A percentile compares a stretch with the other conserved stretches of the same genome.
Evolutionary conservation across 1,284 basidiomycete species (phyloP).

Genomic region (Ceratobasidium sp.): DNA sequence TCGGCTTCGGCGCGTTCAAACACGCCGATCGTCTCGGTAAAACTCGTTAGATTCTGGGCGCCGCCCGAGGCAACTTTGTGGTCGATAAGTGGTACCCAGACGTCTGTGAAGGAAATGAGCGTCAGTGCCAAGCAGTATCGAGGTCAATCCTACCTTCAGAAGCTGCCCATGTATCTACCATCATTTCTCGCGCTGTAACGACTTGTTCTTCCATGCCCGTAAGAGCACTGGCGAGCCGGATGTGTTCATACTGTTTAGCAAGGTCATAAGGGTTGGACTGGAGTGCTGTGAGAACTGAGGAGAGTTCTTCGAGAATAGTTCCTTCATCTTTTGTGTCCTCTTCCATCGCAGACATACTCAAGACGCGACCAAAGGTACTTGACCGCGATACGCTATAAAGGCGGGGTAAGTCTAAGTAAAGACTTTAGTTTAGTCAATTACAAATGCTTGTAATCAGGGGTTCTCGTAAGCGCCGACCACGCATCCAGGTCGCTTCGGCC

Average conservation of each 20-base stretch:
- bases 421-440: conserved; percentile 23
- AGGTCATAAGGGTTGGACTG: conserved; percentile 72
- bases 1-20: conserved; percentile 81
- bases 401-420: neutral
- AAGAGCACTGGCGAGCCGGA: conserved; percentile 67
- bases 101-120: conserved; percentile 43
- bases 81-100: conserved; percentile 51
- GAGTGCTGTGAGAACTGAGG: conserved; percentile 68
- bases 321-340: conserved; percentile 43
- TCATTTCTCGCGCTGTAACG: conserved; percentile 74
- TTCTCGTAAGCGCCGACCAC: conserved; percentile 31
- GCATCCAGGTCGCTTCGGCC: conserved; percentile 8
- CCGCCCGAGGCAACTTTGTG: conserved; percentile 55
- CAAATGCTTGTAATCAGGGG: conserved; percentile 34
- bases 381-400: too few relatives aligned
- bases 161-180: conserved; percentile 71
- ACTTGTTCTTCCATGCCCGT: conserved; percentile 71
- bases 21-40: conserved; percentile 71
- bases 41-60: conserved; percentile 59
- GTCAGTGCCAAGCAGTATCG: conserved; percentile 54
- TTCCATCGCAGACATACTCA: conserved; percentile 43
- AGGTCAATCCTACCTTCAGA: conserved; percentile 75
- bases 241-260: conserved; percentile 72
- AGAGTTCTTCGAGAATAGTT: conserved; percentile 68
- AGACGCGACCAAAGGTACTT: neutral